These are phyloP conservation scores for Canariomyces notabilis DNA, from an alignment of 2,329 filamentous ascomycete species.

Conservation along the genomic window DNA sequence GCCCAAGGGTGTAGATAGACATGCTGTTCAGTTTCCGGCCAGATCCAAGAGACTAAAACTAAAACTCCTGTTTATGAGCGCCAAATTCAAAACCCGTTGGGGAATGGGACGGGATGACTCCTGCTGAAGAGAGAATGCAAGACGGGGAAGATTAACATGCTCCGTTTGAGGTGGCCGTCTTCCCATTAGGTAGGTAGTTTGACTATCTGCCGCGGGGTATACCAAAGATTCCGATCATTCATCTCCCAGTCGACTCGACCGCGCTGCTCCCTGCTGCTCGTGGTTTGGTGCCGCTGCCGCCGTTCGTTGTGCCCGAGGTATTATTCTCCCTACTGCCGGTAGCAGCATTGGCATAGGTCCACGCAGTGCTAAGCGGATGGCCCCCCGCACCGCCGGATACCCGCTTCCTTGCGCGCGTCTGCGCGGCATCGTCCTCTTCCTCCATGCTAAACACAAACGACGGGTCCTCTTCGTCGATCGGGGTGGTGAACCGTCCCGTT, in stretches of 20 bases:
- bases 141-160: no score
- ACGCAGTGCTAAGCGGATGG: slow-evolving; percentile 28
- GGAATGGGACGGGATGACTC: no score
- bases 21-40: no score
- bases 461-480: slow-evolving; percentile 60
- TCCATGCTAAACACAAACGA: slow-evolving; percentile 64
- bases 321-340: slow-evolving; percentile 18
- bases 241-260: slow-evolving; percentile 19
- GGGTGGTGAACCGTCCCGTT: slow-evolving; percentile 56
- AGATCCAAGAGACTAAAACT: no score
- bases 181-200: no score
- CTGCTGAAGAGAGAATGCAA: no score
- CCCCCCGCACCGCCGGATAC: slow-evolving; percentile 40
- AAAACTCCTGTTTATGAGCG: no score
- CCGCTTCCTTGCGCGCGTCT: slow-evolving; percentile 44
- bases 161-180: no score
- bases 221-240: no score
- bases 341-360: slow-evolving; percentile 38
- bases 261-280: slow-evolving; percentile 5
- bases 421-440: slow-evolving; percentile 52
- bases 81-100: no score
- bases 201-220: no score
- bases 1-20: no score
- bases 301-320: slow-evolving; percentile 10
- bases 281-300: slow-evolving; percentile 6